phyloP scores from a whole-genome alignment of 140 eudicot genomes.

The Bidens hawaiensis region DNA sequence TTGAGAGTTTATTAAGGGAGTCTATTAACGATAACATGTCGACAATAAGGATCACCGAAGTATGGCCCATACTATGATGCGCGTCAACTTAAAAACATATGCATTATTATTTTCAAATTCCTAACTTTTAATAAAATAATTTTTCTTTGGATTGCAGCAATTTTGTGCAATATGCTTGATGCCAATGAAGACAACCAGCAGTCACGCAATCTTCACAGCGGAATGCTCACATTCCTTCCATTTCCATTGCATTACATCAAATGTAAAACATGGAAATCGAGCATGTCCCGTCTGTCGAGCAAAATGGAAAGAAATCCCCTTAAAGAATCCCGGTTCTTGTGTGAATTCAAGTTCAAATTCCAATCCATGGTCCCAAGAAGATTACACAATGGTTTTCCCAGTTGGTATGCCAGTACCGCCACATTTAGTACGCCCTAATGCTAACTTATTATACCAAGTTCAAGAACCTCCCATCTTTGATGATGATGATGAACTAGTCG shows the following conservation, averaged over 20 bases:
- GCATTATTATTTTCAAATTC: background rate
- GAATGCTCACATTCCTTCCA: no score
- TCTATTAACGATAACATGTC: background rate
- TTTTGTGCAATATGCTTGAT: slow-evolving; percentile 79
- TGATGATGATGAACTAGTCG: slow-evolving; percentile 55
- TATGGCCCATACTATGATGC: background rate
- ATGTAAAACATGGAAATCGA: slow-evolving; percentile 77
- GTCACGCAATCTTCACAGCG: no score
- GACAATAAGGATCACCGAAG: background rate
- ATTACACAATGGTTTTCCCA: slow-evolving; percentile 23
- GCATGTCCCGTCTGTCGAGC: slow-evolving; percentile 80
- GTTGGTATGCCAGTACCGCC: slow-evolving; percentile 36
- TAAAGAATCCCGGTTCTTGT: slow-evolving; percentile 35
- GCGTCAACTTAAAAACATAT: background rate
- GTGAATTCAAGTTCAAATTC: slow-evolving; percentile 29
- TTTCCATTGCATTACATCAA: no score
- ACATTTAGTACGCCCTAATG: slow-evolving; percentile 11
- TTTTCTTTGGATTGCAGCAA: slow-evolving; percentile 35
- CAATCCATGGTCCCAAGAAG: no score
- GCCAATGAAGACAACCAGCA: slow-evolving; percentile 52
- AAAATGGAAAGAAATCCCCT: slow-evolving; percentile 76
- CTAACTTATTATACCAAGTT: slow-evolving; percentile 37
- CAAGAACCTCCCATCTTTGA: slow-evolving; percentile 52
- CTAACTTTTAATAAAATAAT: background rate
- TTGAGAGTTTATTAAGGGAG: background rate